Conservation (phyloP, 2,329 filamentous ascomycete species). For the Aureobasidium musti region DNA sequence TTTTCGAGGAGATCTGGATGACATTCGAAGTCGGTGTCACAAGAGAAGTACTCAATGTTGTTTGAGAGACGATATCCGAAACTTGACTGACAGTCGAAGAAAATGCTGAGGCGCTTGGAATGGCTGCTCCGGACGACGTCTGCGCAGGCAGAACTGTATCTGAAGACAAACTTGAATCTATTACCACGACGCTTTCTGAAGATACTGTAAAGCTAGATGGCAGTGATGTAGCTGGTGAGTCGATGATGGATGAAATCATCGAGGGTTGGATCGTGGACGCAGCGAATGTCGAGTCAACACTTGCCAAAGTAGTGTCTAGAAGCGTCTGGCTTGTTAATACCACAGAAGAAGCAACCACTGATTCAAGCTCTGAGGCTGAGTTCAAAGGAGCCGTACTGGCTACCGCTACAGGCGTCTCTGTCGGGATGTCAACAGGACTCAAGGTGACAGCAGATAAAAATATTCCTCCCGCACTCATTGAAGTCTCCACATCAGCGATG, state of each 20-base stretch:
- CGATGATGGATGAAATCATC: neutral
- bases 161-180: neutral
- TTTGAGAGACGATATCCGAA: neutral
- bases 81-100: too few species aligned
- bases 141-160: neutral
- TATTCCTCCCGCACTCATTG: too few species aligned
- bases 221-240: too few species aligned
- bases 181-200: neutral
- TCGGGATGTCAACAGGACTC: neutral
- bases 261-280: neutral
- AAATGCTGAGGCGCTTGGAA: neutral
- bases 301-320: neutral
- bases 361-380: neutral
- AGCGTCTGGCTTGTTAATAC: neutral
- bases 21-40: neutral
- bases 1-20: neutral
- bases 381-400: neutral
- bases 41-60: neutral
- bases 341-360: neutral
- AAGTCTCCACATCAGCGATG: neutral
- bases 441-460: neutral
- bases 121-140: neutral
- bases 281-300: neutral
- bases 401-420: neutral
- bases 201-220: neutral